Percentiles rank a stretch among this genome's conserved stretches.
phyloP scores from a whole-genome alignment of 176 grass and related monocot genomes.

The Oryza coarctata region DNA sequence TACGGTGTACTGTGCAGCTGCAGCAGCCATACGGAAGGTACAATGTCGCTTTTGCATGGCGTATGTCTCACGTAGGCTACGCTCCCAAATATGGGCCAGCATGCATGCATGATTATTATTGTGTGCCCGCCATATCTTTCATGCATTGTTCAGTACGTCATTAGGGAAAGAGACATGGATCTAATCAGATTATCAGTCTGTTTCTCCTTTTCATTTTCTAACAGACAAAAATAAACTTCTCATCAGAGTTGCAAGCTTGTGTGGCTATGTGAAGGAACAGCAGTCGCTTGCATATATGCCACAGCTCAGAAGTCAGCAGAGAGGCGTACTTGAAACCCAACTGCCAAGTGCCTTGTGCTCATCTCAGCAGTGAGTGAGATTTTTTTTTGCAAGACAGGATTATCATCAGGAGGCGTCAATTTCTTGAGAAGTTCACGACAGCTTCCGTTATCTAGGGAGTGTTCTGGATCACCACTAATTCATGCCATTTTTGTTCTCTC shows the following conservation, averaged over 20 bases:
- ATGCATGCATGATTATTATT: not conserved
- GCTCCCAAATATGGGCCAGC: not conserved
- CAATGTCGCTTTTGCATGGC: slow-evolving; percentile 3
- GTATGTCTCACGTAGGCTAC: not conserved
- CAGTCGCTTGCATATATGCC: too few relatives aligned
- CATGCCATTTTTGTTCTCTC: not conserved
- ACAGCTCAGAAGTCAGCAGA: too few relatives aligned
- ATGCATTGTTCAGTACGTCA: not conserved
- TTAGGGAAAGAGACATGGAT: not conserved
- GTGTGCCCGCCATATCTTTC: not conserved
- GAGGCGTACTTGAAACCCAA: not conserved
- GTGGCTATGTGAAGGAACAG: not conserved
- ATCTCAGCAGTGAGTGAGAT: not conserved
- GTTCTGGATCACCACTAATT: slow-evolving; percentile 19
- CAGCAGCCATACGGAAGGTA: slow-evolving; percentile 15
- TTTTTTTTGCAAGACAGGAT: not conserved
- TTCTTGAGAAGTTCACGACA: not conserved
- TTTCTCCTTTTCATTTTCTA: not conserved
- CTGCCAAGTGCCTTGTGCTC: too few relatives aligned
- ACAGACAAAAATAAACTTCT: not conserved
- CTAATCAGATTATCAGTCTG: not conserved
- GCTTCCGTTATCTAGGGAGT: slow-evolving; percentile 23
- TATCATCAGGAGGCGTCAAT: not conserved
- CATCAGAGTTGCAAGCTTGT: not conserved
- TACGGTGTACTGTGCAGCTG: not conserved